Evolutionary conservation across 1,284 basidiomycete species (phyloP), one percentile per base, ranked within the genome.

Genomic region (Quambalaria eucalypti): DNA sequence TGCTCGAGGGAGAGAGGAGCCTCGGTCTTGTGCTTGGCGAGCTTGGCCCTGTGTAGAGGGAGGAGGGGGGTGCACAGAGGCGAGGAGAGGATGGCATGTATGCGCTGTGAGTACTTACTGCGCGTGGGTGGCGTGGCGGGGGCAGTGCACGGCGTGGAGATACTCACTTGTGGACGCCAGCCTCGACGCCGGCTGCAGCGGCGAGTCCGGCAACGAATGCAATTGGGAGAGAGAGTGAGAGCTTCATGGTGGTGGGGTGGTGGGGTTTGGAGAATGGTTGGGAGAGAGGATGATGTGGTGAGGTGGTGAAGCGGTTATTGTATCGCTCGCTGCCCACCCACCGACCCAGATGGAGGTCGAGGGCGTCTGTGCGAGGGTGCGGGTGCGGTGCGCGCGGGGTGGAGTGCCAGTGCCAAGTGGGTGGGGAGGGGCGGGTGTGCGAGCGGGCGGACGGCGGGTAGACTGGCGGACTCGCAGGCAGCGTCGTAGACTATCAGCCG

Each of bases 191-290:
- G 50, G 66, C 64, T 57, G 63, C 63, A 50, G 65, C 60, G 50
- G 75, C 74, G 42, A 75, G 69, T 28, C 82, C 82, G 28, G 85
- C 84, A 64, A 83, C 81, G 65, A 81, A 83, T 68, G 87, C 81
- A 14, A 39, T n/a, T 54, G 87, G 83, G 61, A 89, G 79, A 1
- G 60, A 60, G 33, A 57, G 29, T 10, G 51, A 33, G 60, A 69
- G 63, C 65, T 69, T 71, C 68, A 71, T 71, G 51, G 51, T 68
- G 51, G 38, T 77, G 61, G 87, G 77, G 4, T 80, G 76, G 30
- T 79, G 74, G 63, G 85, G 82, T 81, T 77, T 84, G 78, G 71
- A 84, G 83, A 86, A 88, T 88, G 80, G 77, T 83, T 74, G 59
- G 25, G 61, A 12, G 51, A 50, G 10, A 42, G 16, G 31, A 16